Evolutionary conservation across 2,329 filamentous ascomycete genomes (phyloP).

Genomic region (Lasiodiplodia theobromae): DNA sequence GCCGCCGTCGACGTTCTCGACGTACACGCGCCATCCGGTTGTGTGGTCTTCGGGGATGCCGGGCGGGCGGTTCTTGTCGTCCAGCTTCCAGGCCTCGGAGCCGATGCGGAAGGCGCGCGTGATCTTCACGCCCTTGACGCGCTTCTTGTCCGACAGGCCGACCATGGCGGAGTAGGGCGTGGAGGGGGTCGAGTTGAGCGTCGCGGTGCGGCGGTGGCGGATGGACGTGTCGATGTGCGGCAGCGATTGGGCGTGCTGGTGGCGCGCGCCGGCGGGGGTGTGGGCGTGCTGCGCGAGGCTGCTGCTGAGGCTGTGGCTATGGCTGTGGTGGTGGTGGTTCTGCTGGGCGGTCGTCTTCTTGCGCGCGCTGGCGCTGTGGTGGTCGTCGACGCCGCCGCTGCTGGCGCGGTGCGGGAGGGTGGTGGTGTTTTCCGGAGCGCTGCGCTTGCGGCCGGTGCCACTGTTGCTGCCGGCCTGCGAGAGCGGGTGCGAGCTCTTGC

Average conservation of each 20-base stretch:
- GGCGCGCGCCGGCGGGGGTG: background rate
- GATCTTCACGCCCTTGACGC: constrained; percentile 56
- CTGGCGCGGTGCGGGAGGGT: constrained; percentile 5
- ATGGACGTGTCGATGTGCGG: constrained; percentile 20
- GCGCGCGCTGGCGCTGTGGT: background rate
- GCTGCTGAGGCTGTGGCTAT: background rate
- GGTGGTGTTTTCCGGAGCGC: constrained; percentile 2
- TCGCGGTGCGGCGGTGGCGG: constrained; percentile 18
- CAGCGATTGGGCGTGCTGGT: constrained; percentile 22
- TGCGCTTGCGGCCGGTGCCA: constrained; percentile 10
- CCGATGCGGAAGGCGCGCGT: constrained; percentile 55
- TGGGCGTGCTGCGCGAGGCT: background rate
- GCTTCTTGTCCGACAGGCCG: constrained; percentile 61
- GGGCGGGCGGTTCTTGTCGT: constrained; percentile 67
- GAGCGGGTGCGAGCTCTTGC: constrained; percentile 20
- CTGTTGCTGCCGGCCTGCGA: constrained; percentile 1
- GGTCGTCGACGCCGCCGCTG: background rate
- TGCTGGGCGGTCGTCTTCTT: constrained; percentile 25
- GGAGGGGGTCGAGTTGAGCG: constrained; percentile 27
- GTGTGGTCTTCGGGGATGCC: constrained; percentile 89
- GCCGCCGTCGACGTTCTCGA: constrained; percentile 86
- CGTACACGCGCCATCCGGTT: constrained; percentile 95
- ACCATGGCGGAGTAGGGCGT: constrained; percentile 53
- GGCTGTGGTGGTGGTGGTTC: background rate
- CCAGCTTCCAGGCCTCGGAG: constrained; percentile 61